Percentiles rank a stretch among this genome's conserved stretches.
Evolutionary conservation across 306 rosid genomes (phyloP).

Genomic region (Acacia confusa): DNA sequence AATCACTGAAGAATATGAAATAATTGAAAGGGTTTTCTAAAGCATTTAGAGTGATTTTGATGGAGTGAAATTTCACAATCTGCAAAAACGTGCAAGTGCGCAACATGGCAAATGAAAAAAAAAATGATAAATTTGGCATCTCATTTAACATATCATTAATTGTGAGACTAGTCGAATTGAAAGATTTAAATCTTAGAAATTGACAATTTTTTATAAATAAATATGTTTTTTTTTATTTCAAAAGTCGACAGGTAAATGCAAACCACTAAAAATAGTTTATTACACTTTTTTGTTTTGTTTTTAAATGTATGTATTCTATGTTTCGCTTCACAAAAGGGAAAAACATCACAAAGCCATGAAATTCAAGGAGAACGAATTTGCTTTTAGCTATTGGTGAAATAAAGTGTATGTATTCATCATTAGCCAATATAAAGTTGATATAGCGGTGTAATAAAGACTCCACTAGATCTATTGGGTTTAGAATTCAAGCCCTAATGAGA

Average conservation of each 20-base stretch:
- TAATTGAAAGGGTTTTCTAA: not conserved
- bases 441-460: too few relatives aligned
- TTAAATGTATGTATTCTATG: not conserved
- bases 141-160: not conserved
- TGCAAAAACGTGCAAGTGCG: not conserved
- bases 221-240: not conserved
- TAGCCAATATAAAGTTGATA: too few relatives aligned
- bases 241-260: not conserved
- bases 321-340: not conserved
- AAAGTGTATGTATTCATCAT: too few relatives aligned
- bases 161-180: not conserved
- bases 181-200: not conserved
- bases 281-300: not conserved
- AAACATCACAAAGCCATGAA: not conserved
- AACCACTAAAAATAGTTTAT: not conserved
- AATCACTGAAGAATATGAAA: not conserved
- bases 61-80: not conserved
- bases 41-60: not conserved
- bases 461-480: too few relatives aligned
- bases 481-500: too few relatives aligned
- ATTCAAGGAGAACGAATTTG: not conserved
- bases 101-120: not conserved
- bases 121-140: not conserved
- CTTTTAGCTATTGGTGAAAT: not conserved
- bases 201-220: not conserved